Base-by-base conservation (phyloP, 768 basidiomycete genomes). In the Imleria badia region DNA sequence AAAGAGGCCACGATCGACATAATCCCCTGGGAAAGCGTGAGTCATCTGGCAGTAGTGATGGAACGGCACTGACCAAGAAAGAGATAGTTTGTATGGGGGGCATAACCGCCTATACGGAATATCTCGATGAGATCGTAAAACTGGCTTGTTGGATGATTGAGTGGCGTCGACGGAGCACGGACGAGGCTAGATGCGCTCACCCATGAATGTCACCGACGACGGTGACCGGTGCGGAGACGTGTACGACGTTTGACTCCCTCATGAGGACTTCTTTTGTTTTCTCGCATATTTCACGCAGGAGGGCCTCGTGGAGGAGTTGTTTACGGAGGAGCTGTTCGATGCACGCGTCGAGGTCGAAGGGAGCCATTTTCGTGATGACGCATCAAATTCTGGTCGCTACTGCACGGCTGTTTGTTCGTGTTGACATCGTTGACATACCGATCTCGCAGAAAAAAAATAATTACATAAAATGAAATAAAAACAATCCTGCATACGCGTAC, bases 91-190 rank as follows among this genome's bases (percentile, higher is more conserved):
- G 96, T 99, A 66, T 96, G 80, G 2, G 96, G 96, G 3, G 93
- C 92, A 66, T 91, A 92, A 36, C 96, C 96, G 54, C 97, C 96
- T 84, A 99, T 98, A 46, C 95, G 85, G 67, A 99, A 99, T 69
- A 98, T 98, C 73, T 99, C 96, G 72, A 98, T 91, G 64, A 99
- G 82, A 78, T 99, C 96, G 77, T 98, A 96, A 75, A 99, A 99
- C 82, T 99, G 96, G 55, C 96, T 97, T 84, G 72, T 73, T 52
- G 45, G 39, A 66, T 62, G 63, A 63, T 62, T 66, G 73, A 78
- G 63, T 76, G 71, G 62, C 60, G 58, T 56, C 52, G 54, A 51
- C n/a, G 42, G 42, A 34, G 54, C 52, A 54, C 48, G 3, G 43
- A 40, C 3, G 39, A 41, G 34, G 45, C 50, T 39, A 51, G 35